A percentile compares a stretch with the other conserved stretches of the same genome.
These are phyloP conservation scores for Sphagnum magellanicum DNA, from an alignment of 228 moss, liverwort and hornwort species.

Conservation along the genomic window DNA sequence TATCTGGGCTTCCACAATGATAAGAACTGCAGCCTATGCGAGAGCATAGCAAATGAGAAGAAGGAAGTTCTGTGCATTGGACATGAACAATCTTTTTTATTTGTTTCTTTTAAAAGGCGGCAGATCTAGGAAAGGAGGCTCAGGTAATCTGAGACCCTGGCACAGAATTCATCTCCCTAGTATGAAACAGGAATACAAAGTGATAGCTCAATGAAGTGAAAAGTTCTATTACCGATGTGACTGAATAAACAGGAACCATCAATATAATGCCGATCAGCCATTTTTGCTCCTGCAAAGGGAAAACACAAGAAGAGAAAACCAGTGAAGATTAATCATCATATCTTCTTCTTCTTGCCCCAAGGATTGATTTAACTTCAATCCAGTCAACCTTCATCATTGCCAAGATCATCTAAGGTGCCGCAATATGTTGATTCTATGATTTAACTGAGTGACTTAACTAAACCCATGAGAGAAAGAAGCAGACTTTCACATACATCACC, in stretches of 20 bases:
- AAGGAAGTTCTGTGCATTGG: neutral
- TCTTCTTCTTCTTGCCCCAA: neutral
- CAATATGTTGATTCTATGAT: neutral
- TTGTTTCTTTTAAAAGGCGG: neutral
- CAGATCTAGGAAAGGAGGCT: neutral
- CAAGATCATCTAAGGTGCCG: neutral
- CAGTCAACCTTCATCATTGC: neutral
- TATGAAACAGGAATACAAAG: neutral
- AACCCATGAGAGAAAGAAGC: neutral
- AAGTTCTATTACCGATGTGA: constrained; percentile 63
- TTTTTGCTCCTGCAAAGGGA: constrained; percentile 71
- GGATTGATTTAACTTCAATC: neutral
- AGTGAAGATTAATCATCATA: neutral
- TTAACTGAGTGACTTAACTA: neutral
- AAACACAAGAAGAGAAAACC: constrained; percentile 11
- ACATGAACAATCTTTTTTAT: neutral
- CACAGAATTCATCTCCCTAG: neutral
- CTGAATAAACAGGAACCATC: constrained; percentile 81
- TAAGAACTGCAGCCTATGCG: constrained; percentile 58
- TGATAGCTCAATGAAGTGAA: constrained; percentile 1
- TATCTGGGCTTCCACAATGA: constrained; percentile 64
- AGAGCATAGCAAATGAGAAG: constrained; percentile 7
- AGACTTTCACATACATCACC: neutral
- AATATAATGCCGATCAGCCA: constrained; percentile 94
- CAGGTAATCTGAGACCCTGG: neutral